phyloP scores from a whole-genome alignment of 176 grass and related monocot species.

The Aegilops bicornis region DNA sequence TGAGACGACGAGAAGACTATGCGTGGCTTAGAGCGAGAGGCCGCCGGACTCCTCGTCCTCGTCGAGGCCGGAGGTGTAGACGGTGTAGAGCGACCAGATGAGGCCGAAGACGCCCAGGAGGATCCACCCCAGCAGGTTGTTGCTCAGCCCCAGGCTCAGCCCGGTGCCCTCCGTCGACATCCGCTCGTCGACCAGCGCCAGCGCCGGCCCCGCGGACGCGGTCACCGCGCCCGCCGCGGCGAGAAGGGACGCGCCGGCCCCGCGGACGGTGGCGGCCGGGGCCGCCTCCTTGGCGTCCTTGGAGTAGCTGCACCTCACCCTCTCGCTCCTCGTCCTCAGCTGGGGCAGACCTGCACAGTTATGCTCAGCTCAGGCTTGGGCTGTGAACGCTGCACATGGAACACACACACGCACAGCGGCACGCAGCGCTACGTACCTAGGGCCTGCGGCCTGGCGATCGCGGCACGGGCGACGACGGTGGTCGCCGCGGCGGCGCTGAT shows the following conservation, averaged over 20 bases:
- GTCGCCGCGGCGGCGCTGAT: slow-evolving; percentile 58
- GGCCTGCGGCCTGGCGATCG: slow-evolving; percentile 36
- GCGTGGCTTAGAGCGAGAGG: slow-evolving; percentile 53
- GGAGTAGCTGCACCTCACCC: slow-evolving; percentile 63
- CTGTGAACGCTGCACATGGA: background rate
- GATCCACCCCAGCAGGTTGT: slow-evolving; percentile 94
- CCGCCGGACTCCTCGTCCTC: slow-evolving; percentile 97
- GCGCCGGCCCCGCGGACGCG: slow-evolving; percentile 50
- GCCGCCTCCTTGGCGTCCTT: slow-evolving; percentile 46
- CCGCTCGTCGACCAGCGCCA: slow-evolving; percentile 94
- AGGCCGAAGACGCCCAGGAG: slow-evolving; percentile 79
- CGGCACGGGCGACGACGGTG: slow-evolving; percentile 43
- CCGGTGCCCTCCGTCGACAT: slow-evolving; percentile 94
- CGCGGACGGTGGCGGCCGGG: slow-evolving; percentile 11
- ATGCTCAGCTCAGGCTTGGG: background rate
- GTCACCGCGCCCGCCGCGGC: slow-evolving; percentile 44
- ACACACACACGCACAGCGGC: background rate
- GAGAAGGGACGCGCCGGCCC: slow-evolving; percentile 34
- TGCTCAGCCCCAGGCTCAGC: slow-evolving; percentile 89
- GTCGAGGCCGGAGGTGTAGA: slow-evolving; percentile 86
- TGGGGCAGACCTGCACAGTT: slow-evolving; percentile 59
- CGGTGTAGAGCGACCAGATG: slow-evolving; percentile 92
- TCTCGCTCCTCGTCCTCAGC: slow-evolving; percentile 56
- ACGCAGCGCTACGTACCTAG: slow-evolving; percentile 33
- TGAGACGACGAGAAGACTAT: too few relatives aligned